A percentile compares a stretch with the other conserved stretches of the same genome.
phyloP scores from a whole-genome alignment of 2,329 filamentous ascomycete species.

The Alternaria conjuncta region DNA sequence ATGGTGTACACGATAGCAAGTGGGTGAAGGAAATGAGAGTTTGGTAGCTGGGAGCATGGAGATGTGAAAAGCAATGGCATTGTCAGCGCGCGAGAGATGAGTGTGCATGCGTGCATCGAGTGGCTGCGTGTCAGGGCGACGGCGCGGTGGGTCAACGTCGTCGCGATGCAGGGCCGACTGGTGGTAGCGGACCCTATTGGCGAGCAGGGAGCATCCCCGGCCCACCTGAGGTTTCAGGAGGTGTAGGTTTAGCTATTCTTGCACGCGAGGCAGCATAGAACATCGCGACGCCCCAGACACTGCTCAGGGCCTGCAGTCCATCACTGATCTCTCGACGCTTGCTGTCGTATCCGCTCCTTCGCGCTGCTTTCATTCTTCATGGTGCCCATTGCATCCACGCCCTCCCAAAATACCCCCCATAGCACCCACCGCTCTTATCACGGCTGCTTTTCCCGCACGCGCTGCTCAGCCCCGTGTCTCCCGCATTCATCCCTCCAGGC shows the following conservation, averaged over 20 bases:
- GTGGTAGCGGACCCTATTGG: constrained; percentile 25
- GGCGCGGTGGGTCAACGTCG: constrained; percentile 23
- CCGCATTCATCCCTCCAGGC: not conserved
- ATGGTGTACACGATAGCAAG: not conserved
- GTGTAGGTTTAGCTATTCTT: constrained; percentile 23
- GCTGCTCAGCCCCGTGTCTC: constrained; percentile 15
- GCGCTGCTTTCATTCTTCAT: constrained; percentile 22
- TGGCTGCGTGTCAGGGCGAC: constrained; percentile 15
- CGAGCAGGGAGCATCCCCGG: constrained; percentile 21
- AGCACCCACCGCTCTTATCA: constrained; percentile 2
- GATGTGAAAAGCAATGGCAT: not conserved
- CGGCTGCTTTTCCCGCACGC: constrained; percentile 11
- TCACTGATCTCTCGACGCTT: constrained; percentile 9
- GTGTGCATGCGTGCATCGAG: not conserved
- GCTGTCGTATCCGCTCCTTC: constrained; percentile 42
- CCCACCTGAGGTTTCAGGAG: constrained; percentile 28
- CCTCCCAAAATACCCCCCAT: constrained; percentile 7
- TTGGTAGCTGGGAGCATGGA: not conserved
- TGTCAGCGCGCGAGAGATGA: not conserved
- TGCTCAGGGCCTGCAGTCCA: constrained; percentile 7
- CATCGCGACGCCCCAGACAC: not conserved
- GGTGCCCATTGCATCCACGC: constrained; percentile 9
- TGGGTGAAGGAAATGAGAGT: not conserved
- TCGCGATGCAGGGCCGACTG: constrained; percentile 29
- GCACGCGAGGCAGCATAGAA: constrained; percentile 19